Conservation (phyloP, 176 grass and related monocot genomes). For the Aechmea fasciata region DNA sequence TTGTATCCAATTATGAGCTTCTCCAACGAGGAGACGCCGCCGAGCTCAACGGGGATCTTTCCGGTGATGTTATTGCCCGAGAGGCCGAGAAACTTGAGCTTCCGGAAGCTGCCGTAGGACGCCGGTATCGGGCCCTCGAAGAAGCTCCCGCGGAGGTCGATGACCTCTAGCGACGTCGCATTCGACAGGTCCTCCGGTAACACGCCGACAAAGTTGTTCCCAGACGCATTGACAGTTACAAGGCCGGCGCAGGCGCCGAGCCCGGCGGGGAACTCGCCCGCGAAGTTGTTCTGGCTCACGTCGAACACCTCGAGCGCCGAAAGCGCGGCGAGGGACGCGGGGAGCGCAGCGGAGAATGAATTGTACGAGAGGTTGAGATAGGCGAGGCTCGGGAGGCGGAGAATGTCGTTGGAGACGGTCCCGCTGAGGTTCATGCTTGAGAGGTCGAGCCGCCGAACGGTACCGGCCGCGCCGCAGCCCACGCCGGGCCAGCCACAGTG, state of each 20-base stretch:
- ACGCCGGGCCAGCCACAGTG: slow-evolving; percentile 79
- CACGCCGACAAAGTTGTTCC: slow-evolving; percentile 67
- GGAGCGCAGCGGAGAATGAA: slow-evolving; percentile 50
- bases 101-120: slow-evolving; percentile 59
- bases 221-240: slow-evolving; percentile 51
- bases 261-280: slow-evolving; percentile 59
- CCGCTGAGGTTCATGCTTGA: slow-evolving; percentile 73
- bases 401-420: slow-evolving; percentile 39
- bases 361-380: slow-evolving; percentile 82
- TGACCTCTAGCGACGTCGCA: slow-evolving; percentile 44
- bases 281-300: slow-evolving; percentile 72
- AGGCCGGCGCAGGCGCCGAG: slow-evolving; percentile 49
- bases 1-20: slow-evolving; percentile 85
- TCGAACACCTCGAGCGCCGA: slow-evolving; percentile 50
- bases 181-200: slow-evolving; percentile 63
- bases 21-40: slow-evolving; percentile 57
- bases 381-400: slow-evolving; percentile 35
- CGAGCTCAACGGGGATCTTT: slow-evolving; percentile 62
- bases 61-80: slow-evolving; percentile 90
- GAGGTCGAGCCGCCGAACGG: slow-evolving; percentile 47
- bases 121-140: slow-evolving; percentile 55
- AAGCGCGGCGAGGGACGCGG: slow-evolving; percentile 45
- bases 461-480: slow-evolving; percentile 40
- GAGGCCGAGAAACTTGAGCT: slow-evolving; percentile 72
- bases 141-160: slow-evolving; percentile 84